Base-by-base conservation (phyloP, 768 basidiomycete genomes). In the Agrocybe chaxingu region DNA sequence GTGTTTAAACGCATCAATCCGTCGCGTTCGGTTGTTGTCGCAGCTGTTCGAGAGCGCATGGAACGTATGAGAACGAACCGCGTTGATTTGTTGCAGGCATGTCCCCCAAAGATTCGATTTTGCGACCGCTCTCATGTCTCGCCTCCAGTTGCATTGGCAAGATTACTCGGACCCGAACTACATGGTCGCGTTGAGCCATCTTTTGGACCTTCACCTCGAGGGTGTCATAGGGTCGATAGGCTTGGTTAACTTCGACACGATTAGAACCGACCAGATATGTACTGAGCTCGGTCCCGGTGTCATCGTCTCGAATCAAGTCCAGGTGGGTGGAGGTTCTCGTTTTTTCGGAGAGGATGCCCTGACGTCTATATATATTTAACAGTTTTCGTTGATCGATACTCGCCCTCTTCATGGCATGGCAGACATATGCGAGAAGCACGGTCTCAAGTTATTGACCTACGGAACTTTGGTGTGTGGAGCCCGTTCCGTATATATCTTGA, bases 301-400 rank as follows among this genome's bases (percentile, higher is more conserved):
- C 30, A 80, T 92, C 42, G 85, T 88, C 33, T 85, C 89, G 8
- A 92, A 92, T 65, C 90, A 92, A 68, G 82, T 92, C 7, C 89
- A 87, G 76, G 89, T 89, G 63, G 40, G 66, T 54, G 32, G 24
- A 24, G 24, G 24, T 12, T 29, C 29, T 30, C 33, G 46, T 13
- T 42, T 41, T 6, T 9, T 38, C 18, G 16, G 54, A 12, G 10
- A 35, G 32, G 31, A 33, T 45, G 36, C 8, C 2, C 19, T 49
- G 18, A 41, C 39, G 49, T 37, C 38, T 30, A 42, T 38, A 40
- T 39, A 29, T 39, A 7, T 16, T 37, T 45, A 19, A 41, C 55
- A 92, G 90, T 91, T 90, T 59, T 92, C 90, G 5, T 65, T 92
- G 43, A 84, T 92, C 55, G 90, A 92, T 61, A 83, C 81, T 4